Conservation (phyloP, 495 filamentous ascomycete species). For the Aspergillus olivimuriae region DNA sequence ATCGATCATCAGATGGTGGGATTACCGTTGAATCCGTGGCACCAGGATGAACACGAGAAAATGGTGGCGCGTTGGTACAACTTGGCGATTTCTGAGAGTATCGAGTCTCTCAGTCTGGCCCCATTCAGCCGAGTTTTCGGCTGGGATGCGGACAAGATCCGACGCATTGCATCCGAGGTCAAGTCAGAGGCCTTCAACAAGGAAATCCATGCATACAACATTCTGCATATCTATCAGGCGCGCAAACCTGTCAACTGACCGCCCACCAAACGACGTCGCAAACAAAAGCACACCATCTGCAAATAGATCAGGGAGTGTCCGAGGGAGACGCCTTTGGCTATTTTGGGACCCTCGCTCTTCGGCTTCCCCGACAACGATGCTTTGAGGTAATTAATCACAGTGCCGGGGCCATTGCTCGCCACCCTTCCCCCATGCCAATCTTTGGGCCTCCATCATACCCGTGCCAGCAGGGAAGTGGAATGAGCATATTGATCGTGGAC, state of each 20-base stretch:
- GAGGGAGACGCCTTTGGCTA: too few relatives aligned
- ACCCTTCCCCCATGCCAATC: too few relatives aligned
- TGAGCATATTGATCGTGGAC: too few relatives aligned
- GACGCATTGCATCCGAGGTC: slow-evolving; percentile 54
- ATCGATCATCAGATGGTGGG: slow-evolving; percentile 68
- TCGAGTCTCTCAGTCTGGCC: slow-evolving; percentile 68
- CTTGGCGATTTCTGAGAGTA: slow-evolving; percentile 62
- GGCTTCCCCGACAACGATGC: too few relatives aligned
- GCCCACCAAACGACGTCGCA: background rate
- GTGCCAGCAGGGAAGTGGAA: too few relatives aligned
- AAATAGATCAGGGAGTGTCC: too few relatives aligned
- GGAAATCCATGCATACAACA: slow-evolving; percentile 65
- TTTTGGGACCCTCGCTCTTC: too few relatives aligned
- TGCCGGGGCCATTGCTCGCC: too few relatives aligned
- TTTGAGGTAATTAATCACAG: too few relatives aligned
- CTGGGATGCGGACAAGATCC: slow-evolving; percentile 62
- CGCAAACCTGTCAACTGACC: slow-evolving; percentile 24
- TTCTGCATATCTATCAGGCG: slow-evolving; percentile 53
- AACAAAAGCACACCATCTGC: background rate
- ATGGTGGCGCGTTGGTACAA: slow-evolving; percentile 84
- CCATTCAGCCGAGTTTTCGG: slow-evolving; percentile 62
- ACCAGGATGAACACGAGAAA: slow-evolving; percentile 57
- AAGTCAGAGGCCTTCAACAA: slow-evolving; percentile 64
- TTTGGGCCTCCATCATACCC: too few relatives aligned
- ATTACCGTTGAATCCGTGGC: slow-evolving; percentile 76